Percentiles rank a stretch among this genome's conserved stretches.
Conservation (phyloP, 805 yeast genomes). For the Candida hispaniensis region DNA sequence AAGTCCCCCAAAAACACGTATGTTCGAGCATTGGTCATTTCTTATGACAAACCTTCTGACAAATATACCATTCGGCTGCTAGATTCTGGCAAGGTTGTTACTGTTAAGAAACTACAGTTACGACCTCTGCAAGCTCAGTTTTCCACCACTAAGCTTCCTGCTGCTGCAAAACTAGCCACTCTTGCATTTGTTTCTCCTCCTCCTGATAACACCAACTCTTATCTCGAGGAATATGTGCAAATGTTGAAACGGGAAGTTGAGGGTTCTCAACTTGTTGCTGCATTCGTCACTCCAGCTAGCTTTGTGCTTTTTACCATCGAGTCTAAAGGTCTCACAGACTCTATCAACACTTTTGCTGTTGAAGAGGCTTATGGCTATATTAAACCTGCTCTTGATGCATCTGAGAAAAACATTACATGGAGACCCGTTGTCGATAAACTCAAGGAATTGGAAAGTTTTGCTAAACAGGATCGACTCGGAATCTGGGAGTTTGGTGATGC, state of each 20-base stretch:
- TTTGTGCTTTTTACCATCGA: conserved; percentile 49
- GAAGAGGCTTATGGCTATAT: conserved; percentile 52
- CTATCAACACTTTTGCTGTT: conserved; percentile 51
- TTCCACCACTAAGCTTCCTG: conserved; percentile 32
- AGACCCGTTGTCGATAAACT: conserved; percentile 33
- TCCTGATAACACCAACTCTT: conserved; percentile 45
- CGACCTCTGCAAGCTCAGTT: conserved; percentile 39
- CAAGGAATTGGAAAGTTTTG: conserved; percentile 36
- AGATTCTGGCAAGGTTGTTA: conserved; percentile 50
- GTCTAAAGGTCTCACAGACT: conserved; percentile 42
- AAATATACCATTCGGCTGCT: conserved; percentile 44
- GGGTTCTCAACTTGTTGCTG: conserved; percentile 44
- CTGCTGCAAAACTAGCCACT: conserved; percentile 46
- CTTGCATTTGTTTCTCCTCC: conserved; percentile 49
- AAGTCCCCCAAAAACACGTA: conserved; percentile 44
- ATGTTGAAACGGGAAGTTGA: conserved; percentile 43
- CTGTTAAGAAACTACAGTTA: conserved; percentile 36
- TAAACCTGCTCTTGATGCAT: conserved; percentile 22
- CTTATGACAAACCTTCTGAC: conserved; percentile 36
- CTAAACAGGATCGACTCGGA: conserved; percentile 43
- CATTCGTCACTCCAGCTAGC: conserved; percentile 30
- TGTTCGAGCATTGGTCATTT: conserved; percentile 47
- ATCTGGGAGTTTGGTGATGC: conserved; percentile 74
- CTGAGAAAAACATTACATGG: conserved; percentile 21
- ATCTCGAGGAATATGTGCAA: conserved; percentile 43